A percentile compares a stretch with the other conserved stretches of the same genome.
Conservation (phyloP, 2,329 filamentous ascomycete species). For the Aureobasidium sp. region DNA sequence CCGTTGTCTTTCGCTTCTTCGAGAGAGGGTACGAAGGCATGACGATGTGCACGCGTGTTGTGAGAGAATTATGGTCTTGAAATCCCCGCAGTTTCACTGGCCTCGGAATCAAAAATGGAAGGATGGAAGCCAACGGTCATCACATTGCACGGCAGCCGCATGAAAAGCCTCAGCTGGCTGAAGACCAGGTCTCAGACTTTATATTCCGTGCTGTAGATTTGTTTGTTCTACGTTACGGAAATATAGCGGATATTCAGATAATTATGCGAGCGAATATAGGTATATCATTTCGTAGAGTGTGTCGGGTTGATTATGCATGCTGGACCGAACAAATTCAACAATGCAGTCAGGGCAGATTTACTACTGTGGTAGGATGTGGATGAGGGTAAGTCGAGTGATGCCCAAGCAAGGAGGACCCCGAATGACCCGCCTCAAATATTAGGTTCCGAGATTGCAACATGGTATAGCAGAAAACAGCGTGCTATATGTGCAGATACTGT, state of each 20-base stretch:
- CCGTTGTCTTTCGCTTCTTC: neutral
- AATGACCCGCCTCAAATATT: neutral
- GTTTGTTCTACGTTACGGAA: neutral
- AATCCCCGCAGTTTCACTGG: neutral
- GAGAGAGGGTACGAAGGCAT: neutral
- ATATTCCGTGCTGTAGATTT: neutral
- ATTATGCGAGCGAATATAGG: neutral
- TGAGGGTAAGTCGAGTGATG: neutral
- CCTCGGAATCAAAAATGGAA: neutral
- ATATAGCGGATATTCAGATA: neutral
- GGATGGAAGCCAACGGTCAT: neutral
- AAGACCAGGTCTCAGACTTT: neutral
- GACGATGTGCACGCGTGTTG: neutral
- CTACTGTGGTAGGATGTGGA: neutral
- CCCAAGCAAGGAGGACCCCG: neutral
- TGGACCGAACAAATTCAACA: neutral
- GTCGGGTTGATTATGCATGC: neutral
- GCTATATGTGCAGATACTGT: neutral
- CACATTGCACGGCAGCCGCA: constrained; percentile 2
- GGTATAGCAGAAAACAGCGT: neutral
- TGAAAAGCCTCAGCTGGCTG: neutral
- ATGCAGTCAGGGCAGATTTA: neutral
- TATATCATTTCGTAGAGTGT: neutral
- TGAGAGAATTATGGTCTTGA: neutral
- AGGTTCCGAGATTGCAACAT: neutral